Conservation (phyloP, 805 yeast species). For the Yamadazyma sp. region DNA sequence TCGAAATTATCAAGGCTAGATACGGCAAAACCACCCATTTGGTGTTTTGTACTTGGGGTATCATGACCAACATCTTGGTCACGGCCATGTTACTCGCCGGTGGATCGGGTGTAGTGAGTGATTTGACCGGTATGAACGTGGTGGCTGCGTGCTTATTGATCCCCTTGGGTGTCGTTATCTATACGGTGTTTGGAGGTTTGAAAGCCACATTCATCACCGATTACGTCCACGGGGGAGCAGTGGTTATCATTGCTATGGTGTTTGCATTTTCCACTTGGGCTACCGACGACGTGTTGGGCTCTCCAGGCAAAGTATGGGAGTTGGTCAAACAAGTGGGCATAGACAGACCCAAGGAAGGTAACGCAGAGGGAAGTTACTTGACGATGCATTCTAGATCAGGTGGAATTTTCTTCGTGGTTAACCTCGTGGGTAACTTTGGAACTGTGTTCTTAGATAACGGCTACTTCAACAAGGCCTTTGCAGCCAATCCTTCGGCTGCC, state of each 20-base stretch:
- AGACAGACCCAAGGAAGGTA: conserved; percentile 68
- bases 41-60: conserved; percentile 73
- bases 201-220: conserved; percentile 48
- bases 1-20: conserved; percentile 79
- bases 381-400: conserved; percentile 86
- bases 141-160: conserved; percentile 80
- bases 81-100: conserved; percentile 92
- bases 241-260: conserved; percentile 72
- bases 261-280: conserved; percentile 82
- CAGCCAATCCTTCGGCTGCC: conserved; percentile 80
- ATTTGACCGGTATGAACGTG: conserved; percentile 75
- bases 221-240: conserved; percentile 50
- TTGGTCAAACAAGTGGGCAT: conserved; percentile 59
- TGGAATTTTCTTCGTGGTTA: conserved; percentile 87
- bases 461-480: conserved; percentile 87
- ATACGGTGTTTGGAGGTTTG: conserved; percentile 45
- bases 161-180: conserved; percentile 69
- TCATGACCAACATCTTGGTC: conserved; percentile 85
- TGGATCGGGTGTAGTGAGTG: conserved; percentile 79
- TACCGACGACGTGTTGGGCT: conserved; percentile 66
- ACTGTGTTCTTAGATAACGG: conserved; percentile 86
- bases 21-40: conserved; percentile 77
- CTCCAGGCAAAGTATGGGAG: conserved; percentile 81
- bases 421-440: conserved; percentile 84
- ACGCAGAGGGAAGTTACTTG: conserved; percentile 81